Evolutionary conservation across 106 monocot genomes (phyloP), one percentile per base, ranked within the genome.

Genomic region (Dendrobium nobile): DNA sequence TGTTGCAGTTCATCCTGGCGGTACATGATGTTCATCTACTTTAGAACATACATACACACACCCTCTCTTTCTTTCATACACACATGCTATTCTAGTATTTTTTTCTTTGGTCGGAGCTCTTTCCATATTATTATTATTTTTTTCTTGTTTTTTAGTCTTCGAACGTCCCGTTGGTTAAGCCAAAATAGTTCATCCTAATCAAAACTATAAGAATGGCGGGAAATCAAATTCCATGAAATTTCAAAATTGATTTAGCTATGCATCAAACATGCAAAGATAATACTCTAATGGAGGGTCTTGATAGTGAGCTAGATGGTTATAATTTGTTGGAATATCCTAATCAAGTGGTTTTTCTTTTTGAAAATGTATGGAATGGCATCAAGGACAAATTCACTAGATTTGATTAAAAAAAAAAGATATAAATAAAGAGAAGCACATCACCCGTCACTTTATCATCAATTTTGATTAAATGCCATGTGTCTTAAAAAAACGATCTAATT

Each of bases 1-100:
- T 22, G 86, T 99, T 78, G 80, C 95, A 55, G 79, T 99, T 75
- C 99, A 99, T 89, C 95, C 95, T 78, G 85, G 81, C 44, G 99
- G 99, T 91, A 85, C 77, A 41, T 78, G 7, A 42, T 75, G 13
- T 13, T 70, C 20, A 44, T 74, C 11, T 44, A 74, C 16, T 20
- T 41, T 73, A 73, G 37, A 41, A 9, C 18, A 41, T 19, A 10
- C 27, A 13, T 18, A 26, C 24, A 7, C 10, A 26, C 3, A 8
- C n/a, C 3, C 68, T 68, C 7, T 64, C 64, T 7, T 64, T 64
- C 7, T 64, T 19, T 64, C 5, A 64, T 19, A 37, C 37, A 37
- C 37, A 37, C 3, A 37, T 37, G 37, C 37, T 37, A 55, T 55
- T 55, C 11, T 55, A 55, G 18, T 55, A 3, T 55, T 11, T 13